These are phyloP conservation scores for Mycena polygramma DNA, from an alignment of 768 basidiomycete genomes.

Conservation along the genomic window DNA sequence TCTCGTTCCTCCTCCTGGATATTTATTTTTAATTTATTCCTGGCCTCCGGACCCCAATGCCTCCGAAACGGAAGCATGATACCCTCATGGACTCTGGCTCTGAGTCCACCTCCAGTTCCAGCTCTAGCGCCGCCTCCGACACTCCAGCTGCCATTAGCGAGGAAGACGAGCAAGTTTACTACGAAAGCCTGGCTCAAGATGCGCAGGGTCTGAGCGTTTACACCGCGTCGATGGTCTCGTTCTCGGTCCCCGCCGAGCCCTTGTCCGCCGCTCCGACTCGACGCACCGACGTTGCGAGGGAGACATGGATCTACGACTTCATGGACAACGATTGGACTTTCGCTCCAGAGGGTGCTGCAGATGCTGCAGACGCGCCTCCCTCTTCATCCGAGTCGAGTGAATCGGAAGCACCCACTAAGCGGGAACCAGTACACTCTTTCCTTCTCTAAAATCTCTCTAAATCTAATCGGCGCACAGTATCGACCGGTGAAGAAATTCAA, in stretches of 20 bases:
- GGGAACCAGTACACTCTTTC: conserved; percentile 8
- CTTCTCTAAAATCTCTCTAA: too few relatives aligned
- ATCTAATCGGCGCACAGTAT: neutral
- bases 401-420: neutral
- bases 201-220: neutral
- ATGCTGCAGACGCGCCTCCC: too few relatives aligned
- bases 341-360: neutral
- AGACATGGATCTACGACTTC: conserved; percentile 19
- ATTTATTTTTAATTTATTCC: too few relatives aligned
- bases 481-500: conserved; percentile 11
- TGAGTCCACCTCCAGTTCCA: too few relatives aligned
- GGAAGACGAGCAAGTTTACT: neutral
- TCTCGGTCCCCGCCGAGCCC: neutral
- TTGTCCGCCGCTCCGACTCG: too few relatives aligned
- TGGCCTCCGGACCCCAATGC: too few relatives aligned
- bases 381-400: neutral
- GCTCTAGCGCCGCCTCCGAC: too few relatives aligned
- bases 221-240: neutral
- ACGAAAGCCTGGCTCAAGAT: neutral
- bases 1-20: too few relatives aligned
- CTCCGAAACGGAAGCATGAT: neutral
- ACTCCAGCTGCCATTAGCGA: neutral
- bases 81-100: neutral
- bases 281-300: too few relatives aligned
- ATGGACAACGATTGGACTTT: conserved; percentile 19